Percentiles rank a stretch among this genome's conserved stretches.
Evolutionary conservation across 202 grass and related monocot genomes (phyloP).

Genomic region (Musa balbisiana): DNA sequence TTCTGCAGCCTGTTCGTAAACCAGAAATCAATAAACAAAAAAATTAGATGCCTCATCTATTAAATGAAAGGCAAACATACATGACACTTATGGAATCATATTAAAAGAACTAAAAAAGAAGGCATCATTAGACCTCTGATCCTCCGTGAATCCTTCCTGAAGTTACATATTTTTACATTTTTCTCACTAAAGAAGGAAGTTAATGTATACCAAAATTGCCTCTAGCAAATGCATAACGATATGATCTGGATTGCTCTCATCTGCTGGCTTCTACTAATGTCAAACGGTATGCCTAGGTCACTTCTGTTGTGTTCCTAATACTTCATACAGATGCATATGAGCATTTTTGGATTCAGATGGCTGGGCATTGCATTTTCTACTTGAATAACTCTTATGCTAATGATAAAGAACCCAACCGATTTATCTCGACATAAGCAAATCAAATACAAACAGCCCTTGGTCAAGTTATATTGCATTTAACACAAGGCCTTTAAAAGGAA

Average conservation of each 20-base stretch:
- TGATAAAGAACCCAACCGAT: background rate
- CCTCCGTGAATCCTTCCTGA: background rate
- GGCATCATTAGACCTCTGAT: background rate
- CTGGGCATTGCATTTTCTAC: background rate
- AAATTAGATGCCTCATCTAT: background rate
- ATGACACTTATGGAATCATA: background rate
- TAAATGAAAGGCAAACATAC: background rate
- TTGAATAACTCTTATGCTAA: background rate
- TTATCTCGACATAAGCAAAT: background rate
- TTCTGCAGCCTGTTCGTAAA: slow-evolving; percentile 56
- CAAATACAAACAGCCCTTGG: background rate
- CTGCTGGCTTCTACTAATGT: background rate
- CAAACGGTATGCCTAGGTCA: background rate
- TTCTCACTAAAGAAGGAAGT: background rate
- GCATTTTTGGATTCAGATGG: background rate
- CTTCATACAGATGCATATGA: background rate
- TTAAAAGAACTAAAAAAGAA: background rate
- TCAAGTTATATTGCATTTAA: background rate
- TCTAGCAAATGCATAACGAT: background rate
- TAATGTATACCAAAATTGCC: background rate
- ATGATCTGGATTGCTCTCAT: background rate
- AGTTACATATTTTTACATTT: background rate
- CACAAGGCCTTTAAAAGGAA: background rate
- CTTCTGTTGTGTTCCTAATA: too few relatives aligned
- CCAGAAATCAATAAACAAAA: background rate